A percentile compares a stretch with the other conserved stretches of the same genome.
phyloP scores from a whole-genome alignment of 23 red algal species.

The Gracilaria vermiculophylla region DNA sequence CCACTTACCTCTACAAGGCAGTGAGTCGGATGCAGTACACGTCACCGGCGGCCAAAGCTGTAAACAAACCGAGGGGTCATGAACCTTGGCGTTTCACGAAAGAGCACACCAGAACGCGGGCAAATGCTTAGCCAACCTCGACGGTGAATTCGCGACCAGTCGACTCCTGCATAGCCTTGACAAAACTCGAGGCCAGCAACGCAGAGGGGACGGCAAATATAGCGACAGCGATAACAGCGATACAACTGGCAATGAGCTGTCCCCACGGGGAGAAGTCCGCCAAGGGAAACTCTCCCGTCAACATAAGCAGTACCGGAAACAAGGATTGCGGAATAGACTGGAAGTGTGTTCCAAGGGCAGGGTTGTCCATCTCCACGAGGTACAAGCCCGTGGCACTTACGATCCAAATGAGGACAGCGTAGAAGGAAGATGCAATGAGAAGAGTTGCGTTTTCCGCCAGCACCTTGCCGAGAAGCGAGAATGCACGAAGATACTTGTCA shows the following conservation, averaged over 20 bases:
- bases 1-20: neutral
- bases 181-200: conserved; percentile 69
- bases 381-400: conserved; percentile 60
- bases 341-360: conserved; percentile 62
- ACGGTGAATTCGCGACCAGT: conserved; percentile 74
- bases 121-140: conserved; percentile 51
- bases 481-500: conserved; percentile 78
- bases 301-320: conserved; percentile 72
- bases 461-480: conserved; percentile 70
- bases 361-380: conserved; percentile 70
- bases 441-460: conserved; percentile 75
- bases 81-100: neutral
- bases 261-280: conserved; percentile 67
- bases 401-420: conserved; percentile 65
- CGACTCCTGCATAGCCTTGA: conserved; percentile 76
- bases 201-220: conserved; percentile 78
- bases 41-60: neutral
- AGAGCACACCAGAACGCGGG: neutral
- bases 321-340: conserved; percentile 73
- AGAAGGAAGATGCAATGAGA: conserved; percentile 71
- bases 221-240: conserved; percentile 77
- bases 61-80: neutral
- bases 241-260: conserved; percentile 59
- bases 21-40: neutral
- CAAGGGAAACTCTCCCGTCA: conserved; percentile 79